A percentile compares a stretch with the other conserved stretches of the same genome.
Evolutionary conservation across 805 yeast genomes (phyloP).

Genomic region (Metschnikowia bowlesiae): DNA sequence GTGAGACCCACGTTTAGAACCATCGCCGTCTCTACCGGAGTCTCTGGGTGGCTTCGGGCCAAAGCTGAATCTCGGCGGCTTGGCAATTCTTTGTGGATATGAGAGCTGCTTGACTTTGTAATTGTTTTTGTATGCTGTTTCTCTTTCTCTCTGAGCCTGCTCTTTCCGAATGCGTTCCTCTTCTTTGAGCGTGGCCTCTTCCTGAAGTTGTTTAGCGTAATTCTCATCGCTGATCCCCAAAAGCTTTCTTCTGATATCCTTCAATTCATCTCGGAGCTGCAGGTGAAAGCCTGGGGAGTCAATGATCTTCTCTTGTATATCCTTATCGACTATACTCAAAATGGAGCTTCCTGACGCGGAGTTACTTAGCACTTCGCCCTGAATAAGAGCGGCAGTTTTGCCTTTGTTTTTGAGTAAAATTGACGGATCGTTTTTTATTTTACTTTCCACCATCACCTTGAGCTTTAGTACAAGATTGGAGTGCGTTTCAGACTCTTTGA

Average conservation of each 20-base stretch:
- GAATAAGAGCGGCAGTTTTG: constrained; percentile 48
- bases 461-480: constrained; percentile 37
- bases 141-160: constrained; percentile 15
- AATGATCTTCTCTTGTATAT: constrained; percentile 40
- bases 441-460: constrained; percentile 40
- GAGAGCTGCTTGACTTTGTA: constrained; percentile 24
- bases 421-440: constrained; percentile 45
- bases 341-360: constrained; percentile 19
- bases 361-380: constrained; percentile 42
- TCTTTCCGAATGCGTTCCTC: constrained; percentile 14
- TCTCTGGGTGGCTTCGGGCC: constrained; percentile 5
- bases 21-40: background rate
- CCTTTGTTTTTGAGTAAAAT: constrained; percentile 47
- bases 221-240: constrained; percentile 40
- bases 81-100: constrained; percentile 24
- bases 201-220: constrained; percentile 24
- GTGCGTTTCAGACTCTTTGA: constrained; percentile 38
- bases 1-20: background rate
- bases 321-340: constrained; percentile 39
- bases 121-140: constrained; percentile 24
- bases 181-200: constrained; percentile 19
- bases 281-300: constrained; percentile 39
- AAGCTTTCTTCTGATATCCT: constrained; percentile 28
- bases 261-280: constrained; percentile 27
- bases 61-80: constrained; percentile 34